phyloP scores from a whole-genome alignment of 805 yeast species.

The Starmerella scarabaei region DNA sequence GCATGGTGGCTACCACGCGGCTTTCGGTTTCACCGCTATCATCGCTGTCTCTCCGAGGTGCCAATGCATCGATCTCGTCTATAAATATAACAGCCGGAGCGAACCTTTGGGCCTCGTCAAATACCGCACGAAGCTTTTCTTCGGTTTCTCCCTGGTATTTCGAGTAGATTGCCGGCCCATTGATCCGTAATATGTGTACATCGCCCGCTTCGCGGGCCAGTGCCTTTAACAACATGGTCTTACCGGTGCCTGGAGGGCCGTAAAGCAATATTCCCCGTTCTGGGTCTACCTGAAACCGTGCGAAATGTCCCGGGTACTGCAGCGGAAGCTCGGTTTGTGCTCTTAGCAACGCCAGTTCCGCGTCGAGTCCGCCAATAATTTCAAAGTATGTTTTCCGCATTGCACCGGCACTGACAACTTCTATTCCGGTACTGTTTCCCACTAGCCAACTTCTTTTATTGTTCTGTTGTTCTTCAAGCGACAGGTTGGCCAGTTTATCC shows the following conservation, averaged over 20 bases:
- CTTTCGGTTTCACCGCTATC: slow-evolving; percentile 85
- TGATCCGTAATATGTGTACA: slow-evolving; percentile 74
- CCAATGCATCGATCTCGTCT: slow-evolving; percentile 88
- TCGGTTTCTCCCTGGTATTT: slow-evolving; percentile 94
- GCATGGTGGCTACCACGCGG: slow-evolving; percentile 76
- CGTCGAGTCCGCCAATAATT: slow-evolving; percentile 63
- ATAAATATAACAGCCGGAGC: slow-evolving; percentile 82
- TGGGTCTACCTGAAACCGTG: slow-evolving; percentile 78
- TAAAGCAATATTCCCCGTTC: slow-evolving; percentile 87
- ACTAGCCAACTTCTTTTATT: background rate
- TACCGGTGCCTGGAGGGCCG: slow-evolving; percentile 97
- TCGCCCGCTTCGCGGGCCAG: slow-evolving; percentile 53
- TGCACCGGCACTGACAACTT: background rate
- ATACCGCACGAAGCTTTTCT: slow-evolving; percentile 62
- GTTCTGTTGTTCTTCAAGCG: slow-evolving; percentile 21
- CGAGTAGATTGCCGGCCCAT: slow-evolving; percentile 85
- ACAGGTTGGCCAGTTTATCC: slow-evolving; percentile 32
- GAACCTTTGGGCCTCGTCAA: slow-evolving; percentile 69
- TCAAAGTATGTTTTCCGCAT: slow-evolving; percentile 28
- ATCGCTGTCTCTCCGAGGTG: slow-evolving; percentile 71
- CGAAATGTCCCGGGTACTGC: slow-evolving; percentile 59
- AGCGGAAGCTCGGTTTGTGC: slow-evolving; percentile 70
- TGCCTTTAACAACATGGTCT: slow-evolving; percentile 73
- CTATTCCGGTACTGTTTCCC: slow-evolving; percentile 2
- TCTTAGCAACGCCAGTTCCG: slow-evolving; percentile 48